Conservation (phyloP, 805 yeast species). For the Suhomyces tanzawaensis region DNA sequence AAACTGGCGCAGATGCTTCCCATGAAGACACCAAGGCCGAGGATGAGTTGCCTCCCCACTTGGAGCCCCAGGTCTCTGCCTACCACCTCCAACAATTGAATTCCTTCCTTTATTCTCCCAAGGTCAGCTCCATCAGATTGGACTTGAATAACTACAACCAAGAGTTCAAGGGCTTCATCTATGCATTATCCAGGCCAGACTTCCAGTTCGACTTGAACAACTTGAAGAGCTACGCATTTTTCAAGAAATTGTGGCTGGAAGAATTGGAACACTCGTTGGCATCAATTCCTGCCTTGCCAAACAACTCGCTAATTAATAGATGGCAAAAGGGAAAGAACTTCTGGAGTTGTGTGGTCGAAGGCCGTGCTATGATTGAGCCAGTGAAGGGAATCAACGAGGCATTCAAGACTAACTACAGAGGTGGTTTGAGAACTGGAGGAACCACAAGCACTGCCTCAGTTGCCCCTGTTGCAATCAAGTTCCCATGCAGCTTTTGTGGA, state of each 20-base stretch:
- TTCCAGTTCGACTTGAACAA: slow-evolving; percentile 36
- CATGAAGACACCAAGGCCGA: neutral
- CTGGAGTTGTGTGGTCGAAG: slow-evolving; percentile 69
- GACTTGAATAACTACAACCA: slow-evolving; percentile 42
- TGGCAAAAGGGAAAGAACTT: slow-evolving; percentile 49
- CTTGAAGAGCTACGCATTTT: slow-evolving; percentile 54
- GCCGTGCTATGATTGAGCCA: slow-evolving; percentile 82
- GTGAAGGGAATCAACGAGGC: slow-evolving; percentile 78
- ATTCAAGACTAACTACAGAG: slow-evolving; percentile 46
- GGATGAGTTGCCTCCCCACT: slow-evolving; percentile 2
- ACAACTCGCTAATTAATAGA: slow-evolving; percentile 48
- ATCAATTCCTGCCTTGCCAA: slow-evolving; percentile 44
- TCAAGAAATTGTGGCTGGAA: slow-evolving; percentile 63
- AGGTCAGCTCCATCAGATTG: slow-evolving; percentile 37
- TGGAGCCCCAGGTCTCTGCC: slow-evolving; percentile 1
- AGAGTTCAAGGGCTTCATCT: slow-evolving; percentile 44
- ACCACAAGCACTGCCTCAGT: slow-evolving; percentile 19
- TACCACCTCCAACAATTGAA: slow-evolving; percentile 20
- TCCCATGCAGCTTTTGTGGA: slow-evolving; percentile 82
- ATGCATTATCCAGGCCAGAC: slow-evolving; percentile 29
- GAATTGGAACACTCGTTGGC: slow-evolving; percentile 61
- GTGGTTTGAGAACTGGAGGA: slow-evolving; percentile 10
- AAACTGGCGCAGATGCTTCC: neutral
- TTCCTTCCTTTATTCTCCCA: slow-evolving; percentile 31
- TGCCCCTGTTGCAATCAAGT: slow-evolving; percentile 72